Evolutionary conservation across 306 rosid genomes (phyloP).

Genomic region (Cicer judaicum): DNA sequence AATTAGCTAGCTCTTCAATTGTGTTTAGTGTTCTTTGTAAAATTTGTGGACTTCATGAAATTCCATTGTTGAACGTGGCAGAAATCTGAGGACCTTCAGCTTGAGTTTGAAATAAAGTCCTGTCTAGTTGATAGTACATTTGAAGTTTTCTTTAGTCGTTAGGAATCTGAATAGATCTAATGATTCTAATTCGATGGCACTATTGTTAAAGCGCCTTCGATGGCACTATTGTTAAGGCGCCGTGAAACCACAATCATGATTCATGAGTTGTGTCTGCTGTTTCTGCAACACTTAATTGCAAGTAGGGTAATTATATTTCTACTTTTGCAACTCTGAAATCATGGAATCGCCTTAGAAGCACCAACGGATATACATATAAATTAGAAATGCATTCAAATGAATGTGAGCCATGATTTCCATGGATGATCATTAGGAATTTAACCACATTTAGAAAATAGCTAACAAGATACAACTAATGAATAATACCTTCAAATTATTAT

Average conservation of each 20-base stretch:
- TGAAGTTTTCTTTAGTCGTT: conserved; percentile 28
- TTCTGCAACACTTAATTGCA: conserved; percentile 3
- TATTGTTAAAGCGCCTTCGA: conserved; percentile 3
- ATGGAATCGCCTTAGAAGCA: conserved; percentile 15
- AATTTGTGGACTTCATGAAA: conserved; percentile 48
- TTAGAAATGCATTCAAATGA: conserved; percentile 31
- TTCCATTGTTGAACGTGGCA: conserved; percentile 42
- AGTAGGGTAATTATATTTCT: background rate
- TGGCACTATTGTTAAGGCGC: background rate
- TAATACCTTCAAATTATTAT: conserved; percentile 2
- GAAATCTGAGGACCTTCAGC: conserved; percentile 39
- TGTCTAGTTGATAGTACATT: conserved; percentile 44
- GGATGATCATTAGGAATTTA: conserved; percentile 25
- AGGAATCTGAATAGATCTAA: background rate
- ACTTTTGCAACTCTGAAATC: conserved; percentile 27
- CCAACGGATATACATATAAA: background rate
- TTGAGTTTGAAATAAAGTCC: conserved; percentile 44
- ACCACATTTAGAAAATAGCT: conserved; percentile 25
- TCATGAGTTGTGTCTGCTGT: conserved; percentile 16
- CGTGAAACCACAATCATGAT: conserved; percentile 23
- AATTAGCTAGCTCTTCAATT: conserved; percentile 43
- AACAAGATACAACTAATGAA: background rate
- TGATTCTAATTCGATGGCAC: conserved; percentile 1
- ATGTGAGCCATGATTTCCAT: background rate
- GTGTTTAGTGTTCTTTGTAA: conserved; percentile 57